phyloP scores from a whole-genome alignment of 2,329 filamentous ascomycete genomes.

The Apiospora kogelbergensis region DNA sequence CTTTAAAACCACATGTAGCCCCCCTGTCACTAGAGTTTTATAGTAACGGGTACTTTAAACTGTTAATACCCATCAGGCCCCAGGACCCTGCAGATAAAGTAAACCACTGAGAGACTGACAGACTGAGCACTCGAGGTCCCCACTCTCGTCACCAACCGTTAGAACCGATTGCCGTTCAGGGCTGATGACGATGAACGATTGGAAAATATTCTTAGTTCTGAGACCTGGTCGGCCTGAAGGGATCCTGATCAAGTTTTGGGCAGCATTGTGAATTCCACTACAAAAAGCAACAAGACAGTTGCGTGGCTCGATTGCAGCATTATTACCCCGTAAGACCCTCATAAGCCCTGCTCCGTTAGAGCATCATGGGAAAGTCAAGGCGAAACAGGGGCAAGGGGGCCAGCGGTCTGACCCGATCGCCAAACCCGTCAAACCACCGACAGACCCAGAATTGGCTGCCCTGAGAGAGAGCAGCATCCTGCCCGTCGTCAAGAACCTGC shows the following conservation, averaged over 20 bases:
- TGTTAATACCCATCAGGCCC: background rate
- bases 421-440: slow-evolving; percentile 59
- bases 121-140: background rate
- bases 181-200: slow-evolving; percentile 2
- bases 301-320: background rate
- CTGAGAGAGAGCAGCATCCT: slow-evolving; percentile 64
- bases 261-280: background rate
- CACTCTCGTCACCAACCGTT: slow-evolving; percentile 11
- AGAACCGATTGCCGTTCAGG: background rate
- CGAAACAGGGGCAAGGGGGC: slow-evolving; percentile 49
- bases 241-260: background rate
- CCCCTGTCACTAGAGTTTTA: background rate
- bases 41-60: background rate
- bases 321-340: background rate
- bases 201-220: background rate
- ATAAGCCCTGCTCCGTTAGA: background rate
- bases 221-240: background rate
- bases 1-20: slow-evolving; percentile 1
- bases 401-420: slow-evolving; percentile 55
- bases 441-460: slow-evolving; percentile 63
- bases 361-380: slow-evolving; percentile 59
- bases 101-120: background rate
- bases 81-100: slow-evolving; percentile 3
- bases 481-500: slow-evolving; percentile 60
- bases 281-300: background rate